Conservation (phyloP, 371 early-diverging fungal species). For the Batkoa obscura region DNA sequence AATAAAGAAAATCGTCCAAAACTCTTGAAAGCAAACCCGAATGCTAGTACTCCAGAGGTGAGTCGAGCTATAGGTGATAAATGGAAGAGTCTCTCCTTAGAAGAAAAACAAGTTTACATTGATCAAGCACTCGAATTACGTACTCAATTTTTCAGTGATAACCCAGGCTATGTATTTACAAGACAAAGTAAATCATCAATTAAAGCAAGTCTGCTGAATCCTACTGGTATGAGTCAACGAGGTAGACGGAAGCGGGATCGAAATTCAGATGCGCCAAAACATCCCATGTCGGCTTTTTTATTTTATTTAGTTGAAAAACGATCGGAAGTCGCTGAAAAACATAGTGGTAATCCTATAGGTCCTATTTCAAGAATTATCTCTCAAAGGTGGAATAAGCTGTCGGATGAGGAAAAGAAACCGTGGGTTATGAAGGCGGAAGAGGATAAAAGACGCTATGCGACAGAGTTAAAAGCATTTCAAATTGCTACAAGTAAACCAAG, state of each 20-base stretch:
- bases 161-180: not conserved
- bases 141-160: not conserved
- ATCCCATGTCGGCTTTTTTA: constrained; percentile 56
- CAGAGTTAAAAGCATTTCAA: constrained; percentile 34
- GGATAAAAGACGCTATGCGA: constrained; percentile 54
- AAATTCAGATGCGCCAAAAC: constrained; percentile 49
- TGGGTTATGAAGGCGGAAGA: constrained; percentile 37
- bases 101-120: not conserved
- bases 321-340: constrained; percentile 26
- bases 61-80: constrained; percentile 30
- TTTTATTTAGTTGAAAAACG: constrained; percentile 40
- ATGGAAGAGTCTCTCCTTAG: constrained; percentile 21
- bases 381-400: constrained; percentile 34
- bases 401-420: constrained; percentile 22
- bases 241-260: constrained; percentile 29
- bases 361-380: constrained; percentile 43
- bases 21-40: constrained; percentile 26
- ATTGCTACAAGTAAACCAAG: too few relatives aligned
- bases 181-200: not conserved
- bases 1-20: constrained; percentile 39
- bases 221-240: not conserved
- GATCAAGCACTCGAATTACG: not conserved
- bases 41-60: constrained; percentile 32
- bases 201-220: not conserved
- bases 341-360: constrained; percentile 36